phyloP scores from a whole-genome alignment of 768 basidiomycete species.

The Amanita rubescens region DNA sequence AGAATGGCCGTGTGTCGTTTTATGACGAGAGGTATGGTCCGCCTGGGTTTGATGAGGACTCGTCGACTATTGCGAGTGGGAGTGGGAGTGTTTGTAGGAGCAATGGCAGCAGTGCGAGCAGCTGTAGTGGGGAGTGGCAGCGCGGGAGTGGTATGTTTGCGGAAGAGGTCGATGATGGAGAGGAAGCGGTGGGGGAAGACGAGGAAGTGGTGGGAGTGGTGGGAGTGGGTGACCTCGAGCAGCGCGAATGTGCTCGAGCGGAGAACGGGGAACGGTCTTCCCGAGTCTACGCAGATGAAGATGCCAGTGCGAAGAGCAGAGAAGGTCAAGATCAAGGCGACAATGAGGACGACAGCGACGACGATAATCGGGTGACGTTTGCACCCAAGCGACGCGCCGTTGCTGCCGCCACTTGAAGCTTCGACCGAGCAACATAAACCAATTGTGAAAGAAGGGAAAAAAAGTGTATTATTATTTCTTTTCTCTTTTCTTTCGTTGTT shows the following conservation, averaged over 20 bases:
- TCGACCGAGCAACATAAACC: no score
- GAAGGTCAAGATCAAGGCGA: constrained; percentile 7
- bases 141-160: constrained; percentile 5
- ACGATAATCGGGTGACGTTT: constrained; percentile 24
- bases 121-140: constrained; percentile 5
- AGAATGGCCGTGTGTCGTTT: neutral
- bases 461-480: constrained; percentile 4
- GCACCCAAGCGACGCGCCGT: constrained; percentile 18
- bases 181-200: neutral
- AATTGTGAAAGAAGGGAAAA: no score
- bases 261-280: no score
- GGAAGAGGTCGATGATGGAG: constrained; percentile 5
- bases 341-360: constrained; percentile 13
- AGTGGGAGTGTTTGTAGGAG: constrained; percentile 19
- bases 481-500: neutral
- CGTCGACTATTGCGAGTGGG: constrained; percentile 42
- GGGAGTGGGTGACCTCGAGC: no score
- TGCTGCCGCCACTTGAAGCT: neutral
- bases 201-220: constrained; percentile 2
- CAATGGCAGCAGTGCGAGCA: constrained; percentile 29
- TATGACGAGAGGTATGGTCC: constrained; percentile 17
- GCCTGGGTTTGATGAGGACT: constrained; percentile 32
- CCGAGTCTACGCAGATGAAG: no score
- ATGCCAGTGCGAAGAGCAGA: no score
- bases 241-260: no score